Evolutionary conservation across 2,329 filamentous ascomycete species (phyloP), one percentile per base, ranked within the genome.

Genomic region (Clonostachys solani): DNA sequence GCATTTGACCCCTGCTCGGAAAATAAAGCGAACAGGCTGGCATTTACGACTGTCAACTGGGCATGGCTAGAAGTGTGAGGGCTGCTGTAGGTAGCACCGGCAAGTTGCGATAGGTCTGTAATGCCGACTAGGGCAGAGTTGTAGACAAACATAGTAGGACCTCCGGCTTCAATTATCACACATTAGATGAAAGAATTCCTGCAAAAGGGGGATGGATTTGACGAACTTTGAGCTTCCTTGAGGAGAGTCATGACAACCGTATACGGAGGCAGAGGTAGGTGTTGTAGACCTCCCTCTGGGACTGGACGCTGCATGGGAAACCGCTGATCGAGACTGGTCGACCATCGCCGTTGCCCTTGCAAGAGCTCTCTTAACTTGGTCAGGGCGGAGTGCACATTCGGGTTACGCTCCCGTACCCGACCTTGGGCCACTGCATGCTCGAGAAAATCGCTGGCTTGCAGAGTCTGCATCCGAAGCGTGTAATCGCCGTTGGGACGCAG

Each of bases 191-290:
- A 34, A 19, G 3, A 23, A 13, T 33, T 41, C 6, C 16, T 17
- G 19, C 23, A 10, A 38, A 38, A n/a, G 36, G 7, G 17, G 36
- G 15, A n/a, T 7, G 12, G 7, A 10, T 38, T n/a, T 38, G 8
- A 38, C 18, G 12, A 16, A 13, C 44, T 57, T 47, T 62, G 71
- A 74, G 59, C 57, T 67, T 38, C 36, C 45, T 76, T 74, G 44
- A 81, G 59, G 35, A 77, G 58, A 10, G 62, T 60, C 3, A 78
- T 67, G 3, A 80, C 77, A 3, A 75, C 59, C 6, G 69, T 63
- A 61, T 76, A 71, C 1, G 78, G 77, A 7, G 78, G 78, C 66
- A 81, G 71, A 4, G 73, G 69, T 15, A 81, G 60, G 45, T 78
- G 74, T n/a, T 66, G 63, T 17, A 80, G 58, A 2, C 71, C 71